These are phyloP conservation scores for Claviceps citrina DNA, from an alignment of 2,329 filamentous ascomycete species.

Conservation along the genomic window DNA sequence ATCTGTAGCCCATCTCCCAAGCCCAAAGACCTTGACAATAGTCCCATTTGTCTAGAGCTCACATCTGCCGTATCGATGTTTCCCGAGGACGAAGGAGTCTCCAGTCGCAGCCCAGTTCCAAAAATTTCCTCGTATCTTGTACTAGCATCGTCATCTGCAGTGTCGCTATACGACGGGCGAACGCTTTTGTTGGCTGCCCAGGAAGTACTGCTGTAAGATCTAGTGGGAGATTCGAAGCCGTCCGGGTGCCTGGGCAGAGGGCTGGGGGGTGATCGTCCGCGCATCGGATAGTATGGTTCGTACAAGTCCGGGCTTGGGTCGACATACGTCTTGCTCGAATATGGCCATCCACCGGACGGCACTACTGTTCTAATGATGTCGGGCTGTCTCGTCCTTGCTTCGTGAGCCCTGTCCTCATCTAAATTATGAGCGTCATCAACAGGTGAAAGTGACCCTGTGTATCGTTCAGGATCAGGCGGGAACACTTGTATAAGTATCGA, in stretches of 20 bases:
- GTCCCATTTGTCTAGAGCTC: constrained; percentile 4
- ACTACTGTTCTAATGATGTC: constrained; percentile 24
- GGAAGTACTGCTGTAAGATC: constrained; percentile 16
- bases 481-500: constrained; percentile 56
- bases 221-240: constrained; percentile 17
- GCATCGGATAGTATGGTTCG: constrained; percentile 30
- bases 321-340: constrained; percentile 22
- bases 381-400: constrained; percentile 19
- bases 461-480: constrained; percentile 24
- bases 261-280: constrained; percentile 40
- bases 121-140: constrained; percentile 2
- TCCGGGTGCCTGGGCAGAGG: constrained; percentile 30
- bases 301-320: constrained; percentile 20
- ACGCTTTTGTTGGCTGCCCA: constrained; percentile 25
- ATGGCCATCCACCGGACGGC: constrained; percentile 29
- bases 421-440: constrained; percentile 25
- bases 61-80: not conserved
- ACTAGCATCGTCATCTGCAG: constrained; percentile 11
- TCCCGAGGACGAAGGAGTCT: not conserved
- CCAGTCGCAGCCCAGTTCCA: not conserved
- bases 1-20: constrained; percentile 5
- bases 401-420: constrained; percentile 24
- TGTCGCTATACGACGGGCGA: constrained; percentile 25
- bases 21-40: constrained; percentile 4
- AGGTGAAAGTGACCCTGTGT: constrained; percentile 19